phyloP scores from a whole-genome alignment of 805 yeast genomes.

The Hanseniaspora thailandica region DNA sequence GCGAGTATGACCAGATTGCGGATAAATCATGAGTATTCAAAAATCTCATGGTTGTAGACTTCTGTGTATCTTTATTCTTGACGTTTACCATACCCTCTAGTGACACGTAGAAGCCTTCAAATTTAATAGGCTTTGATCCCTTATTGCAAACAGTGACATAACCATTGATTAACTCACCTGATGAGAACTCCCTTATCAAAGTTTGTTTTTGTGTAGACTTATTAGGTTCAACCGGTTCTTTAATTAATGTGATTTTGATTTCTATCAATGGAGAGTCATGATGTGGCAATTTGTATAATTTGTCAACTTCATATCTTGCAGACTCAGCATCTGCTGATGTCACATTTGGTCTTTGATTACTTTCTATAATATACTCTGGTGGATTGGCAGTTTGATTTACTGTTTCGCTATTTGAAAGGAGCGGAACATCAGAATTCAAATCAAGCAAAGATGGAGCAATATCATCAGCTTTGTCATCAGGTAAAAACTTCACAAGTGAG shows the following conservation, averaged over 20 bases:
- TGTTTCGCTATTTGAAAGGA: not conserved
- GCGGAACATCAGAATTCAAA: conserved; percentile 14
- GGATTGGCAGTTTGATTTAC: not conserved
- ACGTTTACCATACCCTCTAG: conserved; percentile 40
- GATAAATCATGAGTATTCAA: conserved; percentile 40
- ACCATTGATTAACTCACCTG: conserved; percentile 47
- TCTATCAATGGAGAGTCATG: conserved; percentile 20
- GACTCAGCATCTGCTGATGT: conserved; percentile 15
- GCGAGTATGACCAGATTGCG: conserved; percentile 40
- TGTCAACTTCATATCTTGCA: conserved; percentile 19
- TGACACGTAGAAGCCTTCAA: conserved; percentile 47
- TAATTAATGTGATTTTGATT: conserved; percentile 20
- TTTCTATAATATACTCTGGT: not conserved
- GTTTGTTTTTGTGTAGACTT: conserved; percentile 24
- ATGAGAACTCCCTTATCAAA: conserved; percentile 37
- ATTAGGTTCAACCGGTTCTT: conserved; percentile 21
- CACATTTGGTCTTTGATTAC: conserved; percentile 1
- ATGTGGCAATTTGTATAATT: conserved; percentile 21
- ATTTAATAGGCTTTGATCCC: conserved; percentile 34
- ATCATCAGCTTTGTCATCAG: conserved; percentile 19
- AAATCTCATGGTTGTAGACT: conserved; percentile 28
- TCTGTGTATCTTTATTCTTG: conserved; percentile 16
- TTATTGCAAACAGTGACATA: conserved; percentile 35
- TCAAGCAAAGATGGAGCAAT: conserved; percentile 19
- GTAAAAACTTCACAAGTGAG: conserved; percentile 23